Percentiles rank a stretch among this genome's conserved stretches.
Conservation (phyloP, 2,329 filamentous ascomycete genomes). For the Arthrobotrys pseudoclavata region DNA sequence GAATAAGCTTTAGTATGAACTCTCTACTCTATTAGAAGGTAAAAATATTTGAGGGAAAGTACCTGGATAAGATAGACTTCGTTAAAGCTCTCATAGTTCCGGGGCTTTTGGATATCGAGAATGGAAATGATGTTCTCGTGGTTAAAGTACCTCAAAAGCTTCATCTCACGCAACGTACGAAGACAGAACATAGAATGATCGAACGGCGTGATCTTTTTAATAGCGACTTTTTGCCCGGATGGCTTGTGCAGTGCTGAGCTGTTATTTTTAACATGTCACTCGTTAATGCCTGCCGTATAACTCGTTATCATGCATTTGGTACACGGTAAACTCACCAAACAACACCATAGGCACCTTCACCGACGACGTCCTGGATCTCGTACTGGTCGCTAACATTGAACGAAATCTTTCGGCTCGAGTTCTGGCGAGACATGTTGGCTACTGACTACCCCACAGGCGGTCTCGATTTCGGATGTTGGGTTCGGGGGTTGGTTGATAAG, state of each 20-base stretch:
- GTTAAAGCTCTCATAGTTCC: slow-evolving; percentile 94
- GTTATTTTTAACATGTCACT: slow-evolving; percentile 35
- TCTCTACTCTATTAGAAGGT: not conserved
- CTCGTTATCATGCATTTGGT: not conserved
- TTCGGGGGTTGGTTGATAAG: slow-evolving; percentile 30
- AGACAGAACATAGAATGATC: slow-evolving; percentile 99
- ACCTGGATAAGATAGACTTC: slow-evolving; percentile 99
- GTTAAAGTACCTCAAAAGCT: slow-evolving; percentile 98
- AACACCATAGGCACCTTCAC: slow-evolving; percentile 97
- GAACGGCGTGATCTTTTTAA: slow-evolving; percentile 99
- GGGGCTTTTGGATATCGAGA: slow-evolving; percentile 97
- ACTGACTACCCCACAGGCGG: slow-evolving; percentile 1
- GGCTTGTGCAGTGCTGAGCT: slow-evolving; percentile 98
- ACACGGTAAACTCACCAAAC: slow-evolving; percentile 78
- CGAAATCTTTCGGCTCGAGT: slow-evolving; percentile 87
- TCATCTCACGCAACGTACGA: slow-evolving; percentile 97
- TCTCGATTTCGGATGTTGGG: slow-evolving; percentile 24
- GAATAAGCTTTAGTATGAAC: slow-evolving; percentile 18
- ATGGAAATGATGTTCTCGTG: slow-evolving; percentile 99
- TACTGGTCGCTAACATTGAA: slow-evolving; percentile 99
- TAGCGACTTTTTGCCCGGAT: slow-evolving; percentile 96
- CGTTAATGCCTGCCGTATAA: slow-evolving; percentile 31
- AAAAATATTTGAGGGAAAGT: slow-evolving; percentile 63
- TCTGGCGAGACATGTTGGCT: slow-evolving; percentile 63
- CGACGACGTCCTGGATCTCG: slow-evolving; percentile 99